Base-by-base conservation (phyloP, 2,329 filamentous ascomycete genomes). In the Paecilomyces fulvus region DNA sequence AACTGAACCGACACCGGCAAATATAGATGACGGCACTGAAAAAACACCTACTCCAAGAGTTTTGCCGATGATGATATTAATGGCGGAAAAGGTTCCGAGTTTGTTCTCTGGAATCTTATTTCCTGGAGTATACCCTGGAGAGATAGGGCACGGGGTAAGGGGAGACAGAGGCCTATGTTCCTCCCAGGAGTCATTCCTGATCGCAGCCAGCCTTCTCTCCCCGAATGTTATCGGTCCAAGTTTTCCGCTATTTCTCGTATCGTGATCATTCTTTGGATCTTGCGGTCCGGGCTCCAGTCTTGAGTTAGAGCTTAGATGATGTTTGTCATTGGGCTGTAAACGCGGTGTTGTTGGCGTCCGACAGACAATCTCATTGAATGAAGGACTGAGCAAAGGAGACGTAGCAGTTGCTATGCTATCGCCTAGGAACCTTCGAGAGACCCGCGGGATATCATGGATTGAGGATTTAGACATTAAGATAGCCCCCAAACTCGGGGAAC, bases 11-110 rank as follows among this genome's bases (percentile, higher is more conserved):
- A 80, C 77, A 1, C 78, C 77, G 7, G 75, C 73, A 57, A 81
- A 81, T 51, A 84, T 80, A n/a, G 80, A 79, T 1, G 78, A 78
- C 0, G 81, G 81, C 0, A 81, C 81, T 0, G 80, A 81, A 63
- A 83, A 84, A 23, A 81, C 70, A 59, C 77, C 72, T 9, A 75
- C 68, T 2, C 76, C 75, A 23, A 77, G 62, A 52, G 67, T 69
- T 11, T 56, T 64, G 25, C 65, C 75, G 49, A 78, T 76, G 60
- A 73, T 76, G 61, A 52, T 52, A 33, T 52, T 52, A 8, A 52
- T 52, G 28, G 50, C 50, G 12, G 50, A 52, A 30, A 52, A 33
- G 0, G 50, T 52, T 14, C 50, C 28, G 12, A 52, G 30, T 52
- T 52, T 52, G 10, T 30, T 25, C 8, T 33, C 9, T 11, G 10